A percentile compares a stretch with the other conserved stretches of the same genome.
Evolutionary conservation across 2,329 filamentous ascomycete species (phyloP).

Genomic region (Diaporthe eres): DNA sequence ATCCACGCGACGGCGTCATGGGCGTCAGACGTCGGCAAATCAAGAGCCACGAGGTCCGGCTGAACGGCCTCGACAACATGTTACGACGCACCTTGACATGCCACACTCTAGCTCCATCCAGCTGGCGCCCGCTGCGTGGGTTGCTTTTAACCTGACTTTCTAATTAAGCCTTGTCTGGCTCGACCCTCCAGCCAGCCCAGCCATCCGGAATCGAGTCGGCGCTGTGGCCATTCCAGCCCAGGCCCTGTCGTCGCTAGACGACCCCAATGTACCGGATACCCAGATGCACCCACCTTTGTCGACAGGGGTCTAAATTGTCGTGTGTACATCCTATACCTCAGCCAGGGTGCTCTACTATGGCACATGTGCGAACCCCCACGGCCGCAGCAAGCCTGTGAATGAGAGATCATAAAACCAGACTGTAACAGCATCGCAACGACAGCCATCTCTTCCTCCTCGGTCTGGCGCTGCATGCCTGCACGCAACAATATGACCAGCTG

Average conservation of each 20-base stretch:
- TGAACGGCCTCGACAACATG: conserved; percentile 7
- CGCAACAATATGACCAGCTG: background rate
- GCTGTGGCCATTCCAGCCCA: conserved; percentile 16
- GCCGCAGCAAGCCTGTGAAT: conserved; percentile 6
- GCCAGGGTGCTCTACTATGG: conserved; percentile 1
- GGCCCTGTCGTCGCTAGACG: conserved; percentile 8
- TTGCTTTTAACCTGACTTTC: background rate
- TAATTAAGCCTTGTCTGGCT: background rate
- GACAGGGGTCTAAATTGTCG: conserved; percentile 20
- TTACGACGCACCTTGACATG: conserved; percentile 12
- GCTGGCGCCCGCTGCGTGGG: conserved; percentile 8
- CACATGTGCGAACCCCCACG: conserved; percentile 19
- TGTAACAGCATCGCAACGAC: conserved; percentile 8
- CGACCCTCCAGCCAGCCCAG: background rate
- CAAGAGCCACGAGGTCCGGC: background rate
- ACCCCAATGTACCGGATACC: conserved; percentile 9
- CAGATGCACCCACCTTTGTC: background rate
- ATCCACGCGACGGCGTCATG: conserved; percentile 19
- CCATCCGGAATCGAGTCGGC: conserved; percentile 3
- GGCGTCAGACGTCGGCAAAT: background rate
- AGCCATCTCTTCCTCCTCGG: background rate
- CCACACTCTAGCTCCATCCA: conserved; percentile 21
- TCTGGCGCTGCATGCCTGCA: conserved; percentile 2
- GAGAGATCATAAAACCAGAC: conserved; percentile 25
- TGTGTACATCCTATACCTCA: background rate